Evolutionary conservation across 2,329 filamentous ascomycete genomes (phyloP), one percentile per base, ranked within the genome.

Genomic region (Arthrobotrys megalospora): DNA sequence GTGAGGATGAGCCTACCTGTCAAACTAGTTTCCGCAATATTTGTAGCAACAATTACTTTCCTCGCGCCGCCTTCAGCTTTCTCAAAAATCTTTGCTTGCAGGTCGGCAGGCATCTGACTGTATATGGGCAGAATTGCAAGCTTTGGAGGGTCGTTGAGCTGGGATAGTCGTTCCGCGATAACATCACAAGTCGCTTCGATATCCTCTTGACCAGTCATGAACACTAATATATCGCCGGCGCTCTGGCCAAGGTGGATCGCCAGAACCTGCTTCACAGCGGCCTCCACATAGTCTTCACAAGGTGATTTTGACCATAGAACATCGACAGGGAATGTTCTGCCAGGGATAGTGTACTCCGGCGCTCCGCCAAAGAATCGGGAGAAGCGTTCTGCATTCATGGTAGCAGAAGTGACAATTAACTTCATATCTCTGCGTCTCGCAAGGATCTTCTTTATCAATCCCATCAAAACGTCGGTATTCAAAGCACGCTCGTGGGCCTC

Each of bases 181-280:
- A 98, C 87, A 83, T 99, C 96, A 83, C 96, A 99, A 0, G 96
- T 99, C 48, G 92, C 92, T 84, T 99, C 96, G 79, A 99, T 99
- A 83, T 99, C 96, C 85, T 99, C 96, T 84, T 98, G 96, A 10
- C 96, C 96, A 0, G 96, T 99, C 96, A 99, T 99, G 85, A 99
- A 99, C 7, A 99, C 95, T 7, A 99, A 87, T 70, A 99, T 98
- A 85, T 99, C 96, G 11, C 96, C 96, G 0, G 90, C 85, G 0
- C 93, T 93, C 87, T 98, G 96, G 0, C 94, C 97, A 10, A 99
- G 94, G 82, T 99, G 96, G 64, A 99, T 98, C 0, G 94, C 92
- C 55, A 99, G 88, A 45, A 97, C 93, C 84, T 98, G 96, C 83
- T 97, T 96, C 65, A 99, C 96, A 1, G 96, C 93, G 81, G 94